phyloP scores from a whole-genome alignment of 2,329 filamentous ascomycete genomes.

The Aplosporella prunicola region DNA sequence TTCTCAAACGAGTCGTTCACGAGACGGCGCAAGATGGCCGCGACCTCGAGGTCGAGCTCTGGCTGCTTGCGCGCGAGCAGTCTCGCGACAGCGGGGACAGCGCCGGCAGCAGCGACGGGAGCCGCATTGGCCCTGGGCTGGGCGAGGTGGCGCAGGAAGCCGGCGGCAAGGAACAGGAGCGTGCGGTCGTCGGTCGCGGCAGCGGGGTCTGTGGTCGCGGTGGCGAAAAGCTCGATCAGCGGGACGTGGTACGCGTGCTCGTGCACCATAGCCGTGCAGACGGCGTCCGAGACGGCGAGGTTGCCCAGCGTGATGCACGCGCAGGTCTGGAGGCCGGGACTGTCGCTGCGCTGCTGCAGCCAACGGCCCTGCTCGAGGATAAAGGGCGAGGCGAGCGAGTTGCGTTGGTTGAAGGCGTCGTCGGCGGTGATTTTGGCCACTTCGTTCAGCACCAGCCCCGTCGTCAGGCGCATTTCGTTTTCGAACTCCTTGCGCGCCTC shows the following conservation, averaged over 20 bases:
- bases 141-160: conserved; percentile 27
- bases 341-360: conserved; percentile 6
- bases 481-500: conserved; percentile 6
- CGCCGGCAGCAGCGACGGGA: not conserved
- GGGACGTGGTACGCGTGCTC: conserved; percentile 22
- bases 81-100: not conserved
- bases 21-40: conserved; percentile 34
- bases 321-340: conserved; percentile 23
- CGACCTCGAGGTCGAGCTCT: conserved; percentile 31
- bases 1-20: conserved; percentile 7
- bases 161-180: conserved; percentile 27
- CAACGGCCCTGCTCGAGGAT: conserved; percentile 16
- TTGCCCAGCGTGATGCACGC: conserved; percentile 31
- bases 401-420: conserved; percentile 23
- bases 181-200: conserved; percentile 21
- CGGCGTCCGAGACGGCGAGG: conserved; percentile 26
- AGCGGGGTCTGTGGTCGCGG: too few relatives aligned
- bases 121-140: conserved; percentile 23
- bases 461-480: conserved; percentile 7
- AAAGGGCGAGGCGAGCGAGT: conserved; percentile 19
- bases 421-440: conserved; percentile 21
- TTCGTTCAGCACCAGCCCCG: conserved; percentile 7
- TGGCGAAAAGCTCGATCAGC: conserved; percentile 20
- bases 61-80: conserved; percentile 1
- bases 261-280: conserved; percentile 26